These are phyloP conservation scores for Erysimum cheiranthoides DNA, from an alignment of 345 rosid species.

Conservation along the genomic window DNA sequence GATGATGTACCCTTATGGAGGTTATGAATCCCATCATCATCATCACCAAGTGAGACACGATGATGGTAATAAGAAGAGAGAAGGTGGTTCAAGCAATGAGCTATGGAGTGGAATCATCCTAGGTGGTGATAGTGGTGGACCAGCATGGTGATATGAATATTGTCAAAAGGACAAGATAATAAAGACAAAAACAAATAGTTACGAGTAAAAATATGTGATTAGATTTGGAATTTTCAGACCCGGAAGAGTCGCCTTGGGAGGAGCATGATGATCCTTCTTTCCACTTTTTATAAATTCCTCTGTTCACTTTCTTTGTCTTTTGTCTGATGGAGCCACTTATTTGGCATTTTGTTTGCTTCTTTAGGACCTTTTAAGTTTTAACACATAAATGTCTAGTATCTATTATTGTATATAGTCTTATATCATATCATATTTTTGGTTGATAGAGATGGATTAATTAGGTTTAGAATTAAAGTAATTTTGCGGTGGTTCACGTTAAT, in stretches of 20 bases:
- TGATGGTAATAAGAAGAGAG: constrained; percentile 46
- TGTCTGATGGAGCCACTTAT: constrained; percentile 41
- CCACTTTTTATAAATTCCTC: constrained; percentile 28
- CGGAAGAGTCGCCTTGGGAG: constrained; percentile 52
- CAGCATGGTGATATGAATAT: constrained; percentile 45
- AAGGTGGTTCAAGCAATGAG: constrained; percentile 48
- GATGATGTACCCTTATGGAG: constrained; percentile 40
- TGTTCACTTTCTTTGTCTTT: constrained; percentile 42
- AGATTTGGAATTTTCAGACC: constrained; percentile 46
- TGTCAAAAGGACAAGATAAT: constrained; percentile 24
- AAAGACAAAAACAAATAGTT: constrained; percentile 41
- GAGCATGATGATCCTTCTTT: constrained; percentile 43
- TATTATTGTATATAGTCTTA: constrained; percentile 7
- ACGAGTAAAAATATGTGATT: constrained; percentile 27
- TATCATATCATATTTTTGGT: not conserved
- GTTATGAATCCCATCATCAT: constrained; percentile 25
- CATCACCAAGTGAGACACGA: constrained; percentile 37
- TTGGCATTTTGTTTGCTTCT: constrained; percentile 22
- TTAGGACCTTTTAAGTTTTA: constrained; percentile 21
- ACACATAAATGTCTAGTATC: constrained; percentile 22
- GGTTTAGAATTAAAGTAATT: not conserved
- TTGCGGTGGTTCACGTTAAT: not conserved
- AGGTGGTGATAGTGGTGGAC: constrained; percentile 52
- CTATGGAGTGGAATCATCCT: constrained; percentile 49
- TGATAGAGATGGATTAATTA: not conserved